A percentile compares a stretch with the other conserved stretches of the same genome.
These are phyloP conservation scores for Pythium rhizo-oryzae DNA, from an alignment of 352 stramenopile genomes.

Conservation along the genomic window DNA sequence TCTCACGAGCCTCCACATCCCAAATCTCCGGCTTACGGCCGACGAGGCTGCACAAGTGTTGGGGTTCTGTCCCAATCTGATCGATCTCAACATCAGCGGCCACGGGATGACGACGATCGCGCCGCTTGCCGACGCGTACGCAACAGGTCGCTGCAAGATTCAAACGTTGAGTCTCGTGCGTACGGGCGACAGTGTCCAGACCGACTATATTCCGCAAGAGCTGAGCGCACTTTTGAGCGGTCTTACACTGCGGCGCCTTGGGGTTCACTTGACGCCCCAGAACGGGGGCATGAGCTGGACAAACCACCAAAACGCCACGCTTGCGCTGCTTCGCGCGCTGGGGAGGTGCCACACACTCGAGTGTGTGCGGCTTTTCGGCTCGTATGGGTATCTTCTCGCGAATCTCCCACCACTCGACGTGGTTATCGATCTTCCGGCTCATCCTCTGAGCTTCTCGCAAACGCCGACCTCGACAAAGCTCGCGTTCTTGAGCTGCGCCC, in stretches of 20 bases:
- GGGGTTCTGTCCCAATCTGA: neutral
- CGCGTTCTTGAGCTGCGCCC: too few species aligned
- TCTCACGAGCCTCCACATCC: neutral
- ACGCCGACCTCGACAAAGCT: too few species aligned
- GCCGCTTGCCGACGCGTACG: conserved; percentile 1
- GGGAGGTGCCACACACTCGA: neutral
- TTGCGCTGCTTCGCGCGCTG: neutral
- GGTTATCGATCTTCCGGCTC: too few species aligned
- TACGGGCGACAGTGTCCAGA: too few species aligned
- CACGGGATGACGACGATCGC: neutral
- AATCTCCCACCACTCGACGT: neutral
- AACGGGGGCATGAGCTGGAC: neutral
- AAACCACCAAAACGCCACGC: neutral
- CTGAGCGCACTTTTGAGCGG: neutral
- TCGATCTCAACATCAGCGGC: conserved; percentile 4
- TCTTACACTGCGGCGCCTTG: neutral
- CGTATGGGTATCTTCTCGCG: too few species aligned
- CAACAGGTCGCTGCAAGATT: conserved; percentile 1
- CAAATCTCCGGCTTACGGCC: neutral
- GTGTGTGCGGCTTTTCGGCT: neutral
- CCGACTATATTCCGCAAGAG: neutral
- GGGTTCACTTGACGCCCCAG: neutral
- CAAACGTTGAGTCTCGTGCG: conserved; percentile 2
- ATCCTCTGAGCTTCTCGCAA: too few species aligned
- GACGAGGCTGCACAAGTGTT: neutral